These are phyloP conservation scores for Hypoxylon sp. DNA, from an alignment of 2,329 filamentous ascomycete species.

Conservation along the genomic window DNA sequence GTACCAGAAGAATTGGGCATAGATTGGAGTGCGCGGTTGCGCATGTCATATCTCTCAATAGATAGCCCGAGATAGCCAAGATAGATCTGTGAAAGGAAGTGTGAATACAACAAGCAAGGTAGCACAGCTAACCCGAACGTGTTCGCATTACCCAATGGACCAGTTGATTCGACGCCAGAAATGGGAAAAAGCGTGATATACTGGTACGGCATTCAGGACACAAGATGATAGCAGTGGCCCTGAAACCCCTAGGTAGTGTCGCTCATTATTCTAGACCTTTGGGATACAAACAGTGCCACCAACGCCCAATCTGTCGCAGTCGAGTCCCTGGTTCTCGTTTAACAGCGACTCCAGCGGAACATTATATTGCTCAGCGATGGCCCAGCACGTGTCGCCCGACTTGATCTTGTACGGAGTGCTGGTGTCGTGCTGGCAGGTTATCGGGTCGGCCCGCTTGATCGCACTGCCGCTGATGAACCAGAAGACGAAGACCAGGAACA, in stretches of 20 bases:
- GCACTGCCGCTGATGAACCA: conserved; percentile 55
- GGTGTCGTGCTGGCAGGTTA: conserved; percentile 45
- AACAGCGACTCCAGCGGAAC: conserved; percentile 57
- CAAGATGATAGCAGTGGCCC: conserved; percentile 15
- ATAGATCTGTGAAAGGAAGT: conserved; percentile 11
- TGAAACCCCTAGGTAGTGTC: conserved; percentile 11
- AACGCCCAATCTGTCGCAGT: conserved; percentile 56
- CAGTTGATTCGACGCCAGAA: conserved; percentile 5
- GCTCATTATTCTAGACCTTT: conserved; percentile 24
- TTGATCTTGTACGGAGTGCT: conserved; percentile 51
- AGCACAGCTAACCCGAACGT: conserved; percentile 14
- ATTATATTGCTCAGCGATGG: conserved; percentile 54
- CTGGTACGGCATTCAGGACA: conserved; percentile 14
- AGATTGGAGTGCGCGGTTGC: background rate
- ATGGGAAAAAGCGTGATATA: background rate
- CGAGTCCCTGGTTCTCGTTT: conserved; percentile 54
- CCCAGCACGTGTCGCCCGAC: conserved; percentile 63
- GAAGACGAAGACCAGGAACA: conserved; percentile 60
- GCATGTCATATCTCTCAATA: background rate
- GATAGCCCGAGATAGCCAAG: conserved; percentile 11
- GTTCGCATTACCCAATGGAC: conserved; percentile 5
- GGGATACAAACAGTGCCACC: conserved; percentile 59
- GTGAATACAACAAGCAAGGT: background rate
- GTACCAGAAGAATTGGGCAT: background rate
- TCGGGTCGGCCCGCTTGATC: conserved; percentile 36